phyloP scores from a whole-genome alignment of 140 eudicot genomes.

The Anethum foeniculum region DNA sequence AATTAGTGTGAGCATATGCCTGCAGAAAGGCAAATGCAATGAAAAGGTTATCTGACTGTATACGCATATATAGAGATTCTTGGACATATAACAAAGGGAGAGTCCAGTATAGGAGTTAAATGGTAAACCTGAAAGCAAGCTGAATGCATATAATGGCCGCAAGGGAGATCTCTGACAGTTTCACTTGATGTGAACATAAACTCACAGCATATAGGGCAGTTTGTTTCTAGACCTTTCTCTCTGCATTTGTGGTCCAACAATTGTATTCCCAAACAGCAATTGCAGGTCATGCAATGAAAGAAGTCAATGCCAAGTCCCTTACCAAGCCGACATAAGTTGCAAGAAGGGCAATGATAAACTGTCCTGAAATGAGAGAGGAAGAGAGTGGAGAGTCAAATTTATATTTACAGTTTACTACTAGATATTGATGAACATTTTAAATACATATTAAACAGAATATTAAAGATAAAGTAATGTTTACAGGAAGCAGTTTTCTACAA shows the following conservation, averaged over 20 bases:
- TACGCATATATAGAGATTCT: not conserved
- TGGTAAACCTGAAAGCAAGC: constrained; percentile 88
- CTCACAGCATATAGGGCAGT: constrained; percentile 98
- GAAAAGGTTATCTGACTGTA: not conserved
- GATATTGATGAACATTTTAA: not conserved
- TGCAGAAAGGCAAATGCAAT: constrained; percentile 18
- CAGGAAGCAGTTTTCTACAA: not conserved
- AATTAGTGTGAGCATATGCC: constrained; percentile 96
- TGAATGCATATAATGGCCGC: constrained; percentile 99
- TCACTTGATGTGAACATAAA: constrained; percentile 93
- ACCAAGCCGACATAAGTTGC: constrained; percentile 94
- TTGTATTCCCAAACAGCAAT: constrained; percentile 75
- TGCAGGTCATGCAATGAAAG: constrained; percentile 99
- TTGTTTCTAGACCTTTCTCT: constrained; percentile 93
- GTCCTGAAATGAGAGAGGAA: constrained; percentile 40
- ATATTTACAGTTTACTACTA: not conserved
- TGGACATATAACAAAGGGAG: not conserved
- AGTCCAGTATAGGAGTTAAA: not conserved
- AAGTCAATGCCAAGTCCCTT: constrained; percentile 88
- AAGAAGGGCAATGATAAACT: constrained; percentile 93
- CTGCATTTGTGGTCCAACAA: constrained; percentile 90
- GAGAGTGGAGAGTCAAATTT: not conserved
- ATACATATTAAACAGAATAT: not conserved
- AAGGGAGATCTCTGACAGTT: constrained; percentile 83
- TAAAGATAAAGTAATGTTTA: not conserved